phyloP scores from a whole-genome alignment of 1,284 basidiomycete genomes.

The Puccinia novopanici region DNA sequence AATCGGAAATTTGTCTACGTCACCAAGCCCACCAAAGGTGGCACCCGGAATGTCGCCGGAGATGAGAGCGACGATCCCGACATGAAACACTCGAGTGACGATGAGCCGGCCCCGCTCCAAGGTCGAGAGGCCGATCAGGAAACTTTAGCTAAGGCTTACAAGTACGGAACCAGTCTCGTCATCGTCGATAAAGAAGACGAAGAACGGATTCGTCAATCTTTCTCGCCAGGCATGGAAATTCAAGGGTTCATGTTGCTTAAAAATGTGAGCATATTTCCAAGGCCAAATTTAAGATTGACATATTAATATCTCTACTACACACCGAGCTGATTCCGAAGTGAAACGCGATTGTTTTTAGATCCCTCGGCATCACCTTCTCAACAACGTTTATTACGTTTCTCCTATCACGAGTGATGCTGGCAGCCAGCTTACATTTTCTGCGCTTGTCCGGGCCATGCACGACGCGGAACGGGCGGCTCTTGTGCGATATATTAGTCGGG shows the following conservation, averaged over 20 bases:
- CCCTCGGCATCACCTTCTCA: slow-evolving; percentile 43
- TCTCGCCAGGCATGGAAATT: slow-evolving; percentile 28
- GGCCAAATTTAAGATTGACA: neutral
- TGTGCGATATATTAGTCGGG: slow-evolving; percentile 29
- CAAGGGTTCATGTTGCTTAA: slow-evolving; percentile 11
- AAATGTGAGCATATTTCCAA: slow-evolving; percentile 17
- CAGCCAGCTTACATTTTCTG: slow-evolving; percentile 32
- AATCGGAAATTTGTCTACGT: slow-evolving; percentile 40
- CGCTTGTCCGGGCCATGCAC: slow-evolving; percentile 15
- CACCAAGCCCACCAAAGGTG: slow-evolving; percentile 5
- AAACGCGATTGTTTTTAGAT: slow-evolving; percentile 16
- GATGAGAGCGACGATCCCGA: slow-evolving; percentile 15
- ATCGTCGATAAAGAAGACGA: slow-evolving; percentile 37
- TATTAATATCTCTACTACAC: neutral
- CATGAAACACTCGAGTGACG: slow-evolving; percentile 3
- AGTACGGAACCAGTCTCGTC: slow-evolving; percentile 37
- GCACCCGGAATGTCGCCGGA: neutral
- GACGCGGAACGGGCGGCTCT: slow-evolving; percentile 6
- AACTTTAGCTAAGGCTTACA: slow-evolving; percentile 36
- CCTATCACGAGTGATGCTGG: neutral
- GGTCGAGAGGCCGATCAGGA: slow-evolving; percentile 19
- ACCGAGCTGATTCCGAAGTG: neutral
- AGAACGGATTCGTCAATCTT: slow-evolving; percentile 21
- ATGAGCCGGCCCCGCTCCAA: slow-evolving; percentile 14
- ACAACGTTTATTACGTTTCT: slow-evolving; percentile 43